These are phyloP conservation scores for Naganishia friedmannii DNA, from an alignment of 768 basidiomycete species.

Conservation along the genomic window DNA sequence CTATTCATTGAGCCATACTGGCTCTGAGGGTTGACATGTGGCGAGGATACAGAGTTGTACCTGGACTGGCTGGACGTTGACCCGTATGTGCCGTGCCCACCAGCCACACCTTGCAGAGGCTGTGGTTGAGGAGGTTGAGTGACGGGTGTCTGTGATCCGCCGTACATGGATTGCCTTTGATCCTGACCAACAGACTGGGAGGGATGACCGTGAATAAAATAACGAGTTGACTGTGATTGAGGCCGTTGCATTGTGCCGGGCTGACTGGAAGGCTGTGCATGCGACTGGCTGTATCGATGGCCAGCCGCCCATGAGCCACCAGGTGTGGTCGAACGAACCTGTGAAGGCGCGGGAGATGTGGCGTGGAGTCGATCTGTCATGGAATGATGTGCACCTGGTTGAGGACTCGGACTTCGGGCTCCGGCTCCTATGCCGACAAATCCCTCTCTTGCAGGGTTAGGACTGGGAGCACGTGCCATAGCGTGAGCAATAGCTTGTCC, in stretches of 20 bases:
- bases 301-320: slow-evolving; percentile 16
- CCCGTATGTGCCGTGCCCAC: slow-evolving; percentile 2
- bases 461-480: slow-evolving; percentile 40
- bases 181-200: background rate
- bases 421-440: slow-evolving; percentile 77
- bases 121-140: slow-evolving; percentile 4
- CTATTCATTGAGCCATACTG: slow-evolving; percentile 13
- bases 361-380: slow-evolving; percentile 14
- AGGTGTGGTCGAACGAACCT: slow-evolving; percentile 1
- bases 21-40: background rate
- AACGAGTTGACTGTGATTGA: slow-evolving; percentile 16
- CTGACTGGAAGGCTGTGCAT: slow-evolving; percentile 1
- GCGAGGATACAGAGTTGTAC: slow-evolving; percentile 6
- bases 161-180: slow-evolving; percentile 12
- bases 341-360: slow-evolving; percentile 9
- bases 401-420: slow-evolving; percentile 55
- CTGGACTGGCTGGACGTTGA: background rate
- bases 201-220: slow-evolving; percentile 15
- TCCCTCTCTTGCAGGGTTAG: slow-evolving; percentile 55
- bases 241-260: slow-evolving; percentile 15
- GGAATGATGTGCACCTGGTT: slow-evolving; percentile 52
- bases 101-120: background rate
- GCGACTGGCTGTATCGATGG: slow-evolving; percentile 15
- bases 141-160: background rate
- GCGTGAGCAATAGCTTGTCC: slow-evolving; percentile 38